phyloP scores from a whole-genome alignment of 2,329 filamentous ascomycete genomes.

The Fusarium concolor region DNA sequence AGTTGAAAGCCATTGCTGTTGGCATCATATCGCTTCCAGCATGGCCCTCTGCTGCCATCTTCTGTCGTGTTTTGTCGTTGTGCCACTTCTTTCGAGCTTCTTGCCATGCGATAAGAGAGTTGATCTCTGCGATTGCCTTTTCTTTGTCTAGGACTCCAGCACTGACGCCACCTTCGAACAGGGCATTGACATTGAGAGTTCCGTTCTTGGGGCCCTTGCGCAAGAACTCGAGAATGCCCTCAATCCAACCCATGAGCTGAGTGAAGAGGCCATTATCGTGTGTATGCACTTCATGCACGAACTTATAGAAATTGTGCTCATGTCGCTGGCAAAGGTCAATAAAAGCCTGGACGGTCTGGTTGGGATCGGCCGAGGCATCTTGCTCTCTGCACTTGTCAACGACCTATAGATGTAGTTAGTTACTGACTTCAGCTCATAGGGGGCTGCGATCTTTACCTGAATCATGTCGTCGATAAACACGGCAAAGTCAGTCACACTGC shows the following conservation, averaged over 20 bases:
- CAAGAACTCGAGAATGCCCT: slow-evolving; percentile 93
- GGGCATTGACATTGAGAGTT: slow-evolving; percentile 91
- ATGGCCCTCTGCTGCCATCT: slow-evolving; percentile 89
- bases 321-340: slow-evolving; percentile 96
- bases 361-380: slow-evolving; percentile 93
- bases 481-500: slow-evolving; percentile 95
- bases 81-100: slow-evolving; percentile 98
- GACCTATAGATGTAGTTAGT: slow-evolving; percentile 56
- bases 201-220: slow-evolving; percentile 87
- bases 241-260: slow-evolving; percentile 96
- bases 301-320: slow-evolving; percentile 98
- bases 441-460: slow-evolving; percentile 62
- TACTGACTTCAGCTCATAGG: neutral
- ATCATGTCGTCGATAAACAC: slow-evolving; percentile 94
- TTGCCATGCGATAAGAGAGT: slow-evolving; percentile 91
- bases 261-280: slow-evolving; percentile 98
- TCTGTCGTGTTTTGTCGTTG: slow-evolving; percentile 95
- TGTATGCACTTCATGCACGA: slow-evolving; percentile 96
- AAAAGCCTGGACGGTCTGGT: slow-evolving; percentile 97
- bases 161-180: slow-evolving; percentile 84
- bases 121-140: slow-evolving; percentile 81
- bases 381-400: slow-evolving; percentile 74
- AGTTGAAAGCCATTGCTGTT: slow-evolving; percentile 73
- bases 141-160: slow-evolving; percentile 75
- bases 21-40: slow-evolving; percentile 61